Evolutionary conservation across 768 basidiomycete genomes (phyloP), one percentile per base, ranked within the genome.

Genomic region (Chalciporus chontae): DNA sequence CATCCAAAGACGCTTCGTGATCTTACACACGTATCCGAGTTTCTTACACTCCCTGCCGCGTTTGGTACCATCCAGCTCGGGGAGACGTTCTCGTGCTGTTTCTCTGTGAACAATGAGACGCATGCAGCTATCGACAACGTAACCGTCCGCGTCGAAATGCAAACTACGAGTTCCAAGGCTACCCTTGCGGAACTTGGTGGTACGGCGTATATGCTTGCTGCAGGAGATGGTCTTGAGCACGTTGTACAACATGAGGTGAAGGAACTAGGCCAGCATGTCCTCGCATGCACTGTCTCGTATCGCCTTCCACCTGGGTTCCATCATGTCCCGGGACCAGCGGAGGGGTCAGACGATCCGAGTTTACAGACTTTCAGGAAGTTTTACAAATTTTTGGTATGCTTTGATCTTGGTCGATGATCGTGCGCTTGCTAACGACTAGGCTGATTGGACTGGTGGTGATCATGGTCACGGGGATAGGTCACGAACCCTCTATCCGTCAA

Each of bases 401-500:
- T 39, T 23, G 7, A 42, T 36, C 21, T 1, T 46, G 34, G 15
- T 11, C 11, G 4, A 5, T 7, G 18, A 19, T 4, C 11, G 24
- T 18, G 32, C 31, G 31, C 15, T 36, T 36, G 34, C n/a, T 36
- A n/a, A 36, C 3, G 15, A 13, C 14, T 32, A 5, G 11, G 10
- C 11, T 29, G 27, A 8, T 29, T 5, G 8, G 24, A 2, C n/a
- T 48, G 32, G 32, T 41, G 38, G 21, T 18, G 24, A 31, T 37
- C 17, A 42, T 6, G 37, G 26, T 15, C 10, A 7, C 26, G 23
- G 2, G 40, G 26, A 14, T 56, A 95, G 91, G 92, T 94, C 21
- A 87, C 85, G n/a, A 94, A 95, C 57, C 94, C 94, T 1, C 73
- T 97, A 13, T 91, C 91, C 0, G 94, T 97, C 50, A 95, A 95